These are phyloP conservation scores for Cytospora mali DNA, from an alignment of 2,329 filamentous ascomycete species.

Conservation along the genomic window DNA sequence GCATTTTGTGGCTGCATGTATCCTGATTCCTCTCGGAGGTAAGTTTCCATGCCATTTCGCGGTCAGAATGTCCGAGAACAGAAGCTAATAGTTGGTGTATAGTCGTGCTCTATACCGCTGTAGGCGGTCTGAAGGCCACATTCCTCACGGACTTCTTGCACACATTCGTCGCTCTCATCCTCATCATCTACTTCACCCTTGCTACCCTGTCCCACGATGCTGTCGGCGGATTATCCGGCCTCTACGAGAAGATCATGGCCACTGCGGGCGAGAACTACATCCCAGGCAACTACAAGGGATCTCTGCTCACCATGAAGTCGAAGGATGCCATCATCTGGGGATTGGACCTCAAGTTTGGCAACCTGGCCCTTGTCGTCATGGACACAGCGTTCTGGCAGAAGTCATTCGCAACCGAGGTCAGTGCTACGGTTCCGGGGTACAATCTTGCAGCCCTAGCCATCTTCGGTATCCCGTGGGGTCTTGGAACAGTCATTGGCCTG, in stretches of 20 bases:
- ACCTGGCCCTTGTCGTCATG: conserved; percentile 53
- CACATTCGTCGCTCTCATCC: conserved; percentile 49
- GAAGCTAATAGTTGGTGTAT: neutral
- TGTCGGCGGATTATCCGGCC: conserved; percentile 45
- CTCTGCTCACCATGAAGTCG: conserved; percentile 52
- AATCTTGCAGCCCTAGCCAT: conserved; percentile 48
- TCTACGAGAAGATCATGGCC: conserved; percentile 51
- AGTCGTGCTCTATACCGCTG: conserved; percentile 51
- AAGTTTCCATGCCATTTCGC: neutral
- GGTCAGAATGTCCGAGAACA: neutral
- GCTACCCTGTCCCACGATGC: conserved; percentile 45
- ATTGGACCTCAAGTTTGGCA: conserved; percentile 51
- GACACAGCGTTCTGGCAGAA: conserved; percentile 58
- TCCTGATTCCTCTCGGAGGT: conserved; percentile 50
- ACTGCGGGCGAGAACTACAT: conserved; percentile 46
- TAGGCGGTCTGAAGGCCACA: conserved; percentile 52
- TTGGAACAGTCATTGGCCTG: conserved; percentile 50
- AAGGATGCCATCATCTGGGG: conserved; percentile 47
- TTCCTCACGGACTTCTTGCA: conserved; percentile 53
- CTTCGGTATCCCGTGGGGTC: conserved; percentile 50
- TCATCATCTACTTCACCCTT: conserved; percentile 52
- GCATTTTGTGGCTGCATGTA: conserved; percentile 49
- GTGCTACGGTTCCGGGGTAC: conserved; percentile 50
- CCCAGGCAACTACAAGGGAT: conserved; percentile 49
- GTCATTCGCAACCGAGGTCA: conserved; percentile 50